Evolutionary conservation across 257 asterid species (phyloP).

Genomic region (Jacaranda mimosifolia): DNA sequence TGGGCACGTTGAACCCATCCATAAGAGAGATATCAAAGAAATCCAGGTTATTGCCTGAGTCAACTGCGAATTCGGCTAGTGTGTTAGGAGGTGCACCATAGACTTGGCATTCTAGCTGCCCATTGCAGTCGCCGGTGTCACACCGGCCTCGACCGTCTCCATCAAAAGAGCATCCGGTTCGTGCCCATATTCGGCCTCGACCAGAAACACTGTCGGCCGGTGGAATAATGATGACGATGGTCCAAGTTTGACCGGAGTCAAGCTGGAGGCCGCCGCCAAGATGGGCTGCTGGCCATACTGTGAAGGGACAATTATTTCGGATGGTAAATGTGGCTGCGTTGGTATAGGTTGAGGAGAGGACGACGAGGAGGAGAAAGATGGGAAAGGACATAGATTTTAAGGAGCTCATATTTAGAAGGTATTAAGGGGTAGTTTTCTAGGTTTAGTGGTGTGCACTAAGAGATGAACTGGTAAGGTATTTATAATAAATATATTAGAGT

Average conservation of each 20-base stretch:
- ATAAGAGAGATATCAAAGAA: constrained; percentile 65
- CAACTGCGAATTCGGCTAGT: constrained; percentile 52
- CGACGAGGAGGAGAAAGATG: constrained; percentile 5
- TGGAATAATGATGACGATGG: constrained; percentile 25
- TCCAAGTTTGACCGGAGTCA: constrained; percentile 52
- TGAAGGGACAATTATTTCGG: constrained; percentile 45
- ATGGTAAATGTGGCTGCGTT: constrained; percentile 40
- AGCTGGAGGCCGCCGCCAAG: constrained; percentile 55
- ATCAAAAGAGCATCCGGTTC: constrained; percentile 51
- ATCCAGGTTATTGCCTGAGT: constrained; percentile 45
- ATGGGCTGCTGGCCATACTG: constrained; percentile 46
- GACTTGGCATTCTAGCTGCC: constrained; percentile 47
- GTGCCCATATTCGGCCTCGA: constrained; percentile 49
- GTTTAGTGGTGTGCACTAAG: neutral
- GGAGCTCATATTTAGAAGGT: neutral
- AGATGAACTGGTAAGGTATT: neutral
- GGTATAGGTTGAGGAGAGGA: constrained; percentile 23
- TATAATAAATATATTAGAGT: neutral
- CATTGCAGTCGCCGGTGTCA: constrained; percentile 62
- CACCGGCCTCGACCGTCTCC: constrained; percentile 50
- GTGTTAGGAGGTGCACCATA: constrained; percentile 70
- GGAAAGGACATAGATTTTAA: neutral
- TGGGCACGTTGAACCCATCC: constrained; percentile 74
- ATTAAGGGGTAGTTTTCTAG: no score
- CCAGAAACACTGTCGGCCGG: constrained; percentile 38